These are phyloP conservation scores for Sicyos baderoa DNA, from an alignment of 306 rosid species.

Conservation along the genomic window DNA sequence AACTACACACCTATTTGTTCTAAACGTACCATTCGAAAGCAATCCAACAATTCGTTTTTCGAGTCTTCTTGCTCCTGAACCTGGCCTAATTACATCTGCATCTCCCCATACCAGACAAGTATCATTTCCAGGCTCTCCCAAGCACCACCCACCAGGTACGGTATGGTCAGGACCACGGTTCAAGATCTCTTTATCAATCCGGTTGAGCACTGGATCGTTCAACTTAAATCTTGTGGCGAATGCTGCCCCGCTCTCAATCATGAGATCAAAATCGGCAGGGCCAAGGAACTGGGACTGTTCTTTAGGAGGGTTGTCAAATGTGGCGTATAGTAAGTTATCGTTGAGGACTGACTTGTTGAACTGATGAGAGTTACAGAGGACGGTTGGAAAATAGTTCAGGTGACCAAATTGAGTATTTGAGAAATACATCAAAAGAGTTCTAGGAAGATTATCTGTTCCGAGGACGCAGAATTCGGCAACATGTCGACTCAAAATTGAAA, in stretches of 20 bases:
- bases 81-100: slow-evolving; percentile 82
- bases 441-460: slow-evolving; percentile 82
- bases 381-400: slow-evolving; percentile 74
- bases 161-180: slow-evolving; percentile 35
- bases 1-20: slow-evolving; percentile 43
- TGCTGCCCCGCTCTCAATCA: slow-evolving; percentile 72
- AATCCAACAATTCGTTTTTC: slow-evolving; percentile 58
- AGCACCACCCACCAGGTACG: slow-evolving; percentile 96
- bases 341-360: slow-evolving; percentile 68
- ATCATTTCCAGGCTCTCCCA: slow-evolving; percentile 65
- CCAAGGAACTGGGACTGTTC: slow-evolving; percentile 35
- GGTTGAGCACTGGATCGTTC: slow-evolving; percentile 63
- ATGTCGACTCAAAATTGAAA: slow-evolving; percentile 56
- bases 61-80: slow-evolving; percentile 59
- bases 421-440: slow-evolving; percentile 79
- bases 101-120: slow-evolving; percentile 88
- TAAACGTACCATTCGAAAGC: slow-evolving; percentile 52
- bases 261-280: slow-evolving; percentile 43
- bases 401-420: slow-evolving; percentile 71
- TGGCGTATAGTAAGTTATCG: slow-evolving; percentile 48
- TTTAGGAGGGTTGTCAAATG: slow-evolving; percentile 27
- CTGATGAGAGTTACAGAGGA: slow-evolving; percentile 66
- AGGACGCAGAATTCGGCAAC: slow-evolving; percentile 73
- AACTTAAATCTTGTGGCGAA: slow-evolving; percentile 47
- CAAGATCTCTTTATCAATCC: slow-evolving; percentile 57